Evolutionary conservation across 2,329 filamentous ascomycete genomes (phyloP).

Genomic region (Claviceps sorghi): DNA sequence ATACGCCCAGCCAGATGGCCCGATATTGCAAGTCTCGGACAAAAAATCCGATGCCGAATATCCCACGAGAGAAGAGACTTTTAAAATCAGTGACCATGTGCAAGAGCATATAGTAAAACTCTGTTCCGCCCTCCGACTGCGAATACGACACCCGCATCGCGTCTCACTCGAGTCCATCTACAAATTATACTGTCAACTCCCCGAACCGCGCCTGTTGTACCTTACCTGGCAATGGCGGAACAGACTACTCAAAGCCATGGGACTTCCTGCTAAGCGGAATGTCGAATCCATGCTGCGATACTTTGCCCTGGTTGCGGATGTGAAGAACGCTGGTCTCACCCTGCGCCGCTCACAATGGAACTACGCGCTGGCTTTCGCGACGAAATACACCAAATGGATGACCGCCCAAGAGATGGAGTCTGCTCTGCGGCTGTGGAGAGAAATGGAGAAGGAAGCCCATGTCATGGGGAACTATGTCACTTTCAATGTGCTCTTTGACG

Average conservation of each 20-base stretch:
- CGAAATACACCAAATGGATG: slow-evolving; percentile 48
- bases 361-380: slow-evolving; percentile 64
- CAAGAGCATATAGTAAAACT: slow-evolving; percentile 24
- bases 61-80: slow-evolving; percentile 28
- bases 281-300: slow-evolving; percentile 61
- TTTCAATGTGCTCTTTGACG: slow-evolving; percentile 85
- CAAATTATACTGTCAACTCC: slow-evolving; percentile 33
- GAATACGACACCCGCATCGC: slow-evolving; percentile 26
- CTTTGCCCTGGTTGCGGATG: slow-evolving; percentile 69
- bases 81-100: slow-evolving; percentile 20
- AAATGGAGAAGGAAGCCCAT: slow-evolving; percentile 67
- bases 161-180: slow-evolving; percentile 31
- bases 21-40: slow-evolving; percentile 35
- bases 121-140: slow-evolving; percentile 23
- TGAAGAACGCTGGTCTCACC: slow-evolving; percentile 57
- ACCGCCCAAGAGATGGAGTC: slow-evolving; percentile 44
- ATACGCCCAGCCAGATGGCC: slow-evolving; percentile 36
- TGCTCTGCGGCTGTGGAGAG: slow-evolving; percentile 65
- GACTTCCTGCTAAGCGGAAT: slow-evolving; percentile 42
- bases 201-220: slow-evolving; percentile 36
- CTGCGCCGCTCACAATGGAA: slow-evolving; percentile 65
- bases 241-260: slow-evolving; percentile 52
- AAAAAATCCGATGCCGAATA: slow-evolving; percentile 32
- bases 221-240: slow-evolving; percentile 41
- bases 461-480: slow-evolving; percentile 60